Percentiles rank a stretch among this genome's conserved stretches.
phyloP scores from a whole-genome alignment of 2,329 filamentous ascomycete species.

The Hypoxylon sp. region DNA sequence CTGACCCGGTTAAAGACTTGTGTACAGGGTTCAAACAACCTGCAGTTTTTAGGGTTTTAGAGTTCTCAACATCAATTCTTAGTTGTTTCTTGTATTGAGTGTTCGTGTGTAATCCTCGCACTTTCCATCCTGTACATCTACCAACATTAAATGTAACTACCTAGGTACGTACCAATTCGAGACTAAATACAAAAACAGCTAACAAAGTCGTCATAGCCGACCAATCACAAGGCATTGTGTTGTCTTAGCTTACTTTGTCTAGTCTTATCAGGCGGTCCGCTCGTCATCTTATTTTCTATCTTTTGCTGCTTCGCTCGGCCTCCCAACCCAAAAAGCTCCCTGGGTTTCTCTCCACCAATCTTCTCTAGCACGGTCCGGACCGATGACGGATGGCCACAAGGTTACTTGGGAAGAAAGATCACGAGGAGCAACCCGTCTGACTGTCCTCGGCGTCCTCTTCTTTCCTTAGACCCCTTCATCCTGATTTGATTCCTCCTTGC shows the following conservation, averaged over 20 bases:
- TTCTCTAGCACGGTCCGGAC: slow-evolving; percentile 48
- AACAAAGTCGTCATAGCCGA: slow-evolving; percentile 34
- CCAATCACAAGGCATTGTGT: slow-evolving; percentile 35
- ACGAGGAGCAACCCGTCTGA: slow-evolving; percentile 53
- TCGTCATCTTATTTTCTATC: slow-evolving; percentile 48
- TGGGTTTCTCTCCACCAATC: slow-evolving; percentile 33
- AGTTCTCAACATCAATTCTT: neutral
- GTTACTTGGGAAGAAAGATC: slow-evolving; percentile 45
- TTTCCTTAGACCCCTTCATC: slow-evolving; percentile 4
- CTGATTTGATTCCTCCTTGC: slow-evolving; percentile 22
- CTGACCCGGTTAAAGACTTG: neutral
- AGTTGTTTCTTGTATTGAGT: neutral
- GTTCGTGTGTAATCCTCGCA: neutral
- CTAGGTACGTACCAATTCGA: slow-evolving; percentile 3
- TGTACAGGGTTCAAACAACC: neutral
- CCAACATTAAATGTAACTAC: neutral
- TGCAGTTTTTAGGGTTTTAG: neutral
- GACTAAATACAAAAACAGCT: slow-evolving; percentile 30
- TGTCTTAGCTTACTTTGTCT: slow-evolving; percentile 38
- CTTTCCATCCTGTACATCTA: slow-evolving; percentile 9
- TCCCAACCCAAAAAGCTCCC: slow-evolving; percentile 34
- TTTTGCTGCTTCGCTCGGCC: slow-evolving; percentile 21
- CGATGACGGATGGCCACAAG: slow-evolving; percentile 54
- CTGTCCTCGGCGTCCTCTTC: slow-evolving; percentile 29
- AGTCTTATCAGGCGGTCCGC: slow-evolving; percentile 45